A percentile compares a stretch with the other conserved stretches of the same genome.
Conservation (phyloP, 306 rosid species). For the Fragaria nilgerrensis region DNA sequence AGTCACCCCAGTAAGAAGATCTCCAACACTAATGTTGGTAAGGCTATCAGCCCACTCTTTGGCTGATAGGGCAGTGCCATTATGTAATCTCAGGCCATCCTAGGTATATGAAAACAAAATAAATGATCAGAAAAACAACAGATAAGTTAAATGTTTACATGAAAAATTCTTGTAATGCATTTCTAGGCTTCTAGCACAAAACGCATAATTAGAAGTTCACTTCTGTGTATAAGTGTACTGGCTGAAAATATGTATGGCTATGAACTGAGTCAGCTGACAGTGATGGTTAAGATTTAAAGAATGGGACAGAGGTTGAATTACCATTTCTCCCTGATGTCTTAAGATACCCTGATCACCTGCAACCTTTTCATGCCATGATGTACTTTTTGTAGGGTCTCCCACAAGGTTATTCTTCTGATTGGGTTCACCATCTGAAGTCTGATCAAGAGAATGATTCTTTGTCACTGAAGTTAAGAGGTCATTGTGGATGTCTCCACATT, state of each 20-base stretch:
- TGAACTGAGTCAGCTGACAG: constrained; percentile 7
- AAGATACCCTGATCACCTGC: constrained; percentile 43
- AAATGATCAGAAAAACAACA: background rate
- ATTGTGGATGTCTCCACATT: constrained; percentile 40
- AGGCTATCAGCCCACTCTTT: constrained; percentile 99
- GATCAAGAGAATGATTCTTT: constrained; percentile 28
- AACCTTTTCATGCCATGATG: constrained; percentile 41
- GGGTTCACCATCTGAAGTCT: constrained; percentile 32
- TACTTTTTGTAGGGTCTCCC: constrained; percentile 37
- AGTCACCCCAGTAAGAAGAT: constrained; percentile 64
- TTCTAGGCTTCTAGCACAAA: background rate
- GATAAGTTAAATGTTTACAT: background rate
- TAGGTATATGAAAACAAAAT: constrained; percentile 22
- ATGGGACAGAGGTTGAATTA: constrained; percentile 32
- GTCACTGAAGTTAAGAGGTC: constrained; percentile 38
- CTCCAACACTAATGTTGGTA: constrained; percentile 87
- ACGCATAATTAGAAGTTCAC: background rate
- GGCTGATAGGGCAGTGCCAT: constrained; percentile 64
- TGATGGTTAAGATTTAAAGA: background rate
- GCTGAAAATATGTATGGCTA: background rate
- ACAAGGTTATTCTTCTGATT: constrained; percentile 27
- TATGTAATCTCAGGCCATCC: constrained; percentile 61
- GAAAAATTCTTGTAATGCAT: background rate
- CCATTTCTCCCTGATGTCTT: constrained; percentile 56
- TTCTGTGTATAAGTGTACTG: background rate